Evolutionary conservation across 139 green algal species (phyloP).

Genomic region (Chlorella sp.): DNA sequence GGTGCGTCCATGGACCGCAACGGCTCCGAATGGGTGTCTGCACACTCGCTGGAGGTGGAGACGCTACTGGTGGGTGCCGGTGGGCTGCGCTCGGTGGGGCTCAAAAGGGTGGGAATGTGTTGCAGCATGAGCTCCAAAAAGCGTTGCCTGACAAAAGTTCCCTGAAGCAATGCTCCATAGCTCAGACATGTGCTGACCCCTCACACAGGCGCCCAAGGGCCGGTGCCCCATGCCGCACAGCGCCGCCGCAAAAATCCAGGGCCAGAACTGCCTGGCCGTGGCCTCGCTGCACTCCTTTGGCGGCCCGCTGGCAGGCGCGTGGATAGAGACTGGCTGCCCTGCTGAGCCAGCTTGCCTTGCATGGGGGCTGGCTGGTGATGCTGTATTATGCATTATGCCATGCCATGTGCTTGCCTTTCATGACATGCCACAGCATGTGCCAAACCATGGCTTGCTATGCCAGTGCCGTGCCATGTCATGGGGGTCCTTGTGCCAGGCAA

Average conservation of each 20-base stretch:
- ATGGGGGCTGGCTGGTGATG: too few species aligned
- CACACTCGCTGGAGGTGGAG: slow-evolving; percentile 58
- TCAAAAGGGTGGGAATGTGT: too few species aligned
- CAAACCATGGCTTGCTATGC: too few species aligned
- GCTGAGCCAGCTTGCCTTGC: too few species aligned
- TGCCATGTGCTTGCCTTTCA: too few species aligned
- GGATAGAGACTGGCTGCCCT: not conserved
- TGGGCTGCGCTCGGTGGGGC: too few species aligned
- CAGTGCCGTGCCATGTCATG: not conserved
- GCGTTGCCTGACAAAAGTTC: too few species aligned
- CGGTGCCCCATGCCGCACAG: slow-evolving; percentile 34
- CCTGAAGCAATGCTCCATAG: too few species aligned
- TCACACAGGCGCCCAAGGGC: slow-evolving; percentile 2
- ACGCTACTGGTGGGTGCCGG: slow-evolving; percentile 41
- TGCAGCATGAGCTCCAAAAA: too few species aligned
- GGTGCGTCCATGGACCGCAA: slow-evolving; percentile 28
- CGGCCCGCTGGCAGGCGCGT: slow-evolving; percentile 43
- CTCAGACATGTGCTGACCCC: not conserved
- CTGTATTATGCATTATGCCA: too few species aligned
- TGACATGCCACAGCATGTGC: not conserved
- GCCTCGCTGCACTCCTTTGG: slow-evolving; percentile 69
- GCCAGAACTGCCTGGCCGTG: slow-evolving; percentile 46
- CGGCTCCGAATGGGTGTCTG: slow-evolving; percentile 47
- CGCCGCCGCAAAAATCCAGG: not conserved
- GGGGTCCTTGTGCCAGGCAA: too few species aligned